phyloP scores from a whole-genome alignment of 169 alveolate genomes.

The Cryptosporidium meleagridis region DNA sequence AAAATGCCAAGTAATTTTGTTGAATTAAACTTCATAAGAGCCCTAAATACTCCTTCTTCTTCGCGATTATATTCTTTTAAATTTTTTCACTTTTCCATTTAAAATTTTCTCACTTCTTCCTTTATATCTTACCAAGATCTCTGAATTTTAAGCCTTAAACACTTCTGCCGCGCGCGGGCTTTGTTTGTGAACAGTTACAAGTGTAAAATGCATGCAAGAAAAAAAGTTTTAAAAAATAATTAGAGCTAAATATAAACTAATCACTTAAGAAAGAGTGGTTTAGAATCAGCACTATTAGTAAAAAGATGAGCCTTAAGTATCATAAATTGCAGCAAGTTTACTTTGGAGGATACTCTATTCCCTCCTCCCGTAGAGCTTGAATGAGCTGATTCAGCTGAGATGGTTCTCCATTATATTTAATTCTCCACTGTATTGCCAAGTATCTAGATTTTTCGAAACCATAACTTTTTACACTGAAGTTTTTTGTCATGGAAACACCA shows the following conservation, averaged over 20 bases:
- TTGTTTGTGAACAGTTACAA: background rate
- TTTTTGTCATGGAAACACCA: conserved; percentile 39
- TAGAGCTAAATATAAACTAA: conserved; percentile 1
- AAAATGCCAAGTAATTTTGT: background rate
- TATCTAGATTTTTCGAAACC: conserved; percentile 73
- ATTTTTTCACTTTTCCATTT: conserved; percentile 2
- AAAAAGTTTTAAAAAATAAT: background rate
- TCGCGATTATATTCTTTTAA: background rate
- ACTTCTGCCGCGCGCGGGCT: background rate
- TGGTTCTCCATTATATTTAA: conserved; percentile 62
- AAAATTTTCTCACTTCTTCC: background rate
- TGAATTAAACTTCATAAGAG: background rate
- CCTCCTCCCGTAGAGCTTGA: conserved; percentile 48
- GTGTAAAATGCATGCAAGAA: background rate
- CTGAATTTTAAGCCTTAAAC: conserved; percentile 5
- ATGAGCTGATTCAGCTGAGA: conserved; percentile 36
- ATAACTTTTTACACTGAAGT: conserved; percentile 67
- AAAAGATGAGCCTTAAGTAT: conserved; percentile 13
- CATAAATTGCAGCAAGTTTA: conserved; percentile 2
- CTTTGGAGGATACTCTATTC: conserved; percentile 72
- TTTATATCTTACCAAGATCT: conserved; percentile 4
- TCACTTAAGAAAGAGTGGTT: background rate
- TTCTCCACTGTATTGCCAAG: conserved; percentile 66
- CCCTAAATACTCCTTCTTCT: background rate
- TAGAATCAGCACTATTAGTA: background rate